Conservation (phyloP, 1,284 basidiomycete species). For the Bondarzewia mesenterica region DNA sequence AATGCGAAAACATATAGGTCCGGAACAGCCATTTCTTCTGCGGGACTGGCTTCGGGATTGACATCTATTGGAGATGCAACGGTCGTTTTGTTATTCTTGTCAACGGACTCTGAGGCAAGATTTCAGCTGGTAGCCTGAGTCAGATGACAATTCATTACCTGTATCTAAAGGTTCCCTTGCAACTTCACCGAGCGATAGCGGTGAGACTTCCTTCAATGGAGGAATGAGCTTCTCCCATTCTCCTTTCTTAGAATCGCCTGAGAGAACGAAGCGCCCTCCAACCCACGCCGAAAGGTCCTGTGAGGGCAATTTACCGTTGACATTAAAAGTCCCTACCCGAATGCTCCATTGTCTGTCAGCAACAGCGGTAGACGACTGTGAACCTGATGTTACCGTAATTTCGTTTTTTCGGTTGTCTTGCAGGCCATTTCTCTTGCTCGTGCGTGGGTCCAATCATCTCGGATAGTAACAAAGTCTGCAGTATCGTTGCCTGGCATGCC, state of each 20-base stretch:
- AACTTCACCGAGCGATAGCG: constrained; percentile 20
- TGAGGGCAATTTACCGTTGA: constrained; percentile 64
- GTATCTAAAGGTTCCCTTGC: constrained; percentile 3
- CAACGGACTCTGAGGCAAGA: not conserved
- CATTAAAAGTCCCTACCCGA: constrained; percentile 72
- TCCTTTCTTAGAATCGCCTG: not conserved
- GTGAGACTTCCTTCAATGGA: constrained; percentile 30
- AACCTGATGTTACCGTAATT: constrained; percentile 15
- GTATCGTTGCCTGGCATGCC: constrained; percentile 54
- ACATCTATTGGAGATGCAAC: not conserved
- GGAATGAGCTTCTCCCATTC: constrained; percentile 22
- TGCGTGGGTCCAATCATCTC: constrained; percentile 53
- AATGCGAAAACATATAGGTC: constrained; percentile 67
- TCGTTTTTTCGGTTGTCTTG: constrained; percentile 7
- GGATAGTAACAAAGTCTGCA: constrained; percentile 45
- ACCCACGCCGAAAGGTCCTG: constrained; percentile 56
- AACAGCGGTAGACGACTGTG: not conserved
- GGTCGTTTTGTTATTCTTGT: not conserved
- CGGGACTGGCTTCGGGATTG: not conserved
- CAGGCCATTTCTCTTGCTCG: constrained; percentile 26
- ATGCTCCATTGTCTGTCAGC: constrained; percentile 28
- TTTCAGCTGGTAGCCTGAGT: not conserved
- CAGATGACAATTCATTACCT: not conserved
- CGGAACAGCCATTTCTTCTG: constrained; percentile 27
- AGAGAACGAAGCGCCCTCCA: constrained; percentile 9